Percentiles rank a stretch among this genome's conserved stretches.
These are phyloP conservation scores for Pleurotus pulmonarius DNA, from an alignment of 768 basidiomycete species.

Conservation along the genomic window DNA sequence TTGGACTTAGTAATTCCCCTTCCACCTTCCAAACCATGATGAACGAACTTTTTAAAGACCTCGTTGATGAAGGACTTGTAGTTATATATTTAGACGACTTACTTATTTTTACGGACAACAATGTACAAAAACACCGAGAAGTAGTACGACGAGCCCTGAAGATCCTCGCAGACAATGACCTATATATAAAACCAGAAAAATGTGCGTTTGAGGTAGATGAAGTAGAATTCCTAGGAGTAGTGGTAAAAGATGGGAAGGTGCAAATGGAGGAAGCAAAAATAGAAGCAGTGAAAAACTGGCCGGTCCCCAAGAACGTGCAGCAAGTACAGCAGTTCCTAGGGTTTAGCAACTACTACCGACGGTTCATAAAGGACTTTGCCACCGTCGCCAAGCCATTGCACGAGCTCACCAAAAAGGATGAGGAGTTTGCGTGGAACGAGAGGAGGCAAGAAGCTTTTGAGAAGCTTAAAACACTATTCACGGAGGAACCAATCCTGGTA, in stretches of 20 bases:
- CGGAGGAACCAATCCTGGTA: no score
- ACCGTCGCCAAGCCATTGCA: no score
- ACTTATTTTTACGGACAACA: background rate
- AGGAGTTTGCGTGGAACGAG: no score
- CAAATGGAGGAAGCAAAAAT: conserved; percentile 32
- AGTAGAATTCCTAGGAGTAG: conserved; percentile 26
- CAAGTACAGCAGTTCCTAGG: no score
- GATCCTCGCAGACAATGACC: conserved; percentile 21
- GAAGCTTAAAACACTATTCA: no score
- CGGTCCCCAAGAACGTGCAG: background rate
- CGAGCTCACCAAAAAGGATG: no score
- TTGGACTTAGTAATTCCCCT: no score
- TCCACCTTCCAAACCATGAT: conserved; percentile 1
- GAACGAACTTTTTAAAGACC: background rate
- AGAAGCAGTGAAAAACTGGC: conserved; percentile 24
- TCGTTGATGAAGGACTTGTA: background rate
- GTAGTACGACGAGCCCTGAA: conserved; percentile 16
- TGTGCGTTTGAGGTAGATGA: conserved; percentile 23
- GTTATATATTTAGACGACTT: background rate
- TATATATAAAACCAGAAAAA: conserved; percentile 35
- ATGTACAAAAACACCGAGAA: no score
- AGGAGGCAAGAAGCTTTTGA: no score
- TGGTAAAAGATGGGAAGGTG: conserved; percentile 10
- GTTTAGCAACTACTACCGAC: no score
- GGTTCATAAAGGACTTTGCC: no score